Conservation (phyloP, 2,329 filamentous ascomycete genomes). For the Sporothrix variecibatus region DNA sequence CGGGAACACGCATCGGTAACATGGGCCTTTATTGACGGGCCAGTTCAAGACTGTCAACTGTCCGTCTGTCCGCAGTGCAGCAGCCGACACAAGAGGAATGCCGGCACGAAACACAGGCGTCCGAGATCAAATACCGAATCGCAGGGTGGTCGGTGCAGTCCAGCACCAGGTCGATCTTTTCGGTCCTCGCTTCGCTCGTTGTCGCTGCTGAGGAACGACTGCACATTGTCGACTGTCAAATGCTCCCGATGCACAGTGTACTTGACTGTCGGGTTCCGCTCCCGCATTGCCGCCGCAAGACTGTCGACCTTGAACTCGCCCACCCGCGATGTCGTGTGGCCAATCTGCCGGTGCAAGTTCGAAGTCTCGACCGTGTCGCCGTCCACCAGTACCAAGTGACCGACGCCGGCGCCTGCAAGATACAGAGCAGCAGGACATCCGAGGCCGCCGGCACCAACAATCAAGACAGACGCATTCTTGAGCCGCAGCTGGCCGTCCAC, state of each 20-base stretch:
- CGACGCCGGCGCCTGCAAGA: conserved; percentile 84
- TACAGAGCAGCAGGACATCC: conserved; percentile 94
- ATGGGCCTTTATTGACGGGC: conserved; percentile 76
- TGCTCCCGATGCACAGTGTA: conserved; percentile 65
- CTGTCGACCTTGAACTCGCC: conserved; percentile 81
- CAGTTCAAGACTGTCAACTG: conserved; percentile 88
- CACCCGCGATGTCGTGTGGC: conserved; percentile 71
- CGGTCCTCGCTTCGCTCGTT: neutral
- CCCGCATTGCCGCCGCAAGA: conserved; percentile 59
- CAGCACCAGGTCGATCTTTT: conserved; percentile 60
- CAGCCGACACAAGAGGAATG: conserved; percentile 84
- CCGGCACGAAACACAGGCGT: conserved; percentile 76
- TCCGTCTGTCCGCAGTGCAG: conserved; percentile 83
- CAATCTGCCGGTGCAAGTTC: conserved; percentile 89
- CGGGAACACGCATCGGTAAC: conserved; percentile 92
- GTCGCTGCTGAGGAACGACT: conserved; percentile 57
- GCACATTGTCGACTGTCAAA: conserved; percentile 68
- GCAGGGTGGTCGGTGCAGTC: conserved; percentile 96
- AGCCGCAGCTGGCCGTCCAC: conserved; percentile 76
- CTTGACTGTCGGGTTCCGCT: conserved; percentile 70
- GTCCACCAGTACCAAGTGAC: conserved; percentile 80
- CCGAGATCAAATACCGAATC: conserved; percentile 88
- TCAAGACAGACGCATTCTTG: conserved; percentile 68
- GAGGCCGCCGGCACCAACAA: conserved; percentile 85
- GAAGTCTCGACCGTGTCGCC: conserved; percentile 85